A percentile compares a stretch with the other conserved stretches of the same genome.
phyloP scores from a whole-genome alignment of 1,284 basidiomycete genomes.

The Marasmius fiardii region DNA sequence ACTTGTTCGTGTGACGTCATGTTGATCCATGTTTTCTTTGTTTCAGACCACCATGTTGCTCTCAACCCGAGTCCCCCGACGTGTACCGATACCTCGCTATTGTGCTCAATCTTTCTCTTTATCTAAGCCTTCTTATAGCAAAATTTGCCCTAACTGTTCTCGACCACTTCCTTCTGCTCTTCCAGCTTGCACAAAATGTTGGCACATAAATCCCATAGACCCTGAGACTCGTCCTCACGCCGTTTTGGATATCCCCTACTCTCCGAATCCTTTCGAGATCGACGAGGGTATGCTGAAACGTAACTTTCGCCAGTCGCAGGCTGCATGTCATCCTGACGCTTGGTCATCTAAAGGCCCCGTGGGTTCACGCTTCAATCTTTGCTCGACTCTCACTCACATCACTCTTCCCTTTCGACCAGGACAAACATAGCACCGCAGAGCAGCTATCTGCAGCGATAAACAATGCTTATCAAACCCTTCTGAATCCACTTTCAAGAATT shows the following conservation, averaged over 20 bases:
- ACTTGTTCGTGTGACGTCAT: slow-evolving; percentile 20
- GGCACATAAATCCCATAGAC: slow-evolving; percentile 56
- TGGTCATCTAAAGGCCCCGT: slow-evolving; percentile 67
- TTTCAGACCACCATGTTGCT: neutral
- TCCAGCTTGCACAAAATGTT: slow-evolving; percentile 68
- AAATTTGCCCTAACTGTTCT: slow-evolving; percentile 58
- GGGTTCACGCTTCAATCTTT: slow-evolving; percentile 21
- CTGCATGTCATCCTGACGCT: slow-evolving; percentile 77
- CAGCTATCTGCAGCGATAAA: slow-evolving; percentile 72
- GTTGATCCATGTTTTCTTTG: slow-evolving; percentile 2
- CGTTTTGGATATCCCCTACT: slow-evolving; percentile 55
- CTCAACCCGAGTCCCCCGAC: neutral
- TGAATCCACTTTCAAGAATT: slow-evolving; percentile 61
- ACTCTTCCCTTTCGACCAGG: slow-evolving; percentile 30
- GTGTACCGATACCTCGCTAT: slow-evolving; percentile 2
- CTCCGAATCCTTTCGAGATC: slow-evolving; percentile 65
- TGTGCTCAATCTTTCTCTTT: slow-evolving; percentile 10
- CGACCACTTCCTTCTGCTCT: slow-evolving; percentile 54
- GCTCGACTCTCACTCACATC: slow-evolving; percentile 14
- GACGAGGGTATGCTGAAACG: slow-evolving; percentile 52
- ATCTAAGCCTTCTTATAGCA: slow-evolving; percentile 5
- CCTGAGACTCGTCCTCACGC: slow-evolving; percentile 52
- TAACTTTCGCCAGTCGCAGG: slow-evolving; percentile 65
- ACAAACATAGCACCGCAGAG: slow-evolving; percentile 58
- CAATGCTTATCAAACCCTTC: slow-evolving; percentile 67